Base-by-base conservation (phyloP, 495 filamentous ascomycete genomes). In the Glonium stellatum region DNA sequence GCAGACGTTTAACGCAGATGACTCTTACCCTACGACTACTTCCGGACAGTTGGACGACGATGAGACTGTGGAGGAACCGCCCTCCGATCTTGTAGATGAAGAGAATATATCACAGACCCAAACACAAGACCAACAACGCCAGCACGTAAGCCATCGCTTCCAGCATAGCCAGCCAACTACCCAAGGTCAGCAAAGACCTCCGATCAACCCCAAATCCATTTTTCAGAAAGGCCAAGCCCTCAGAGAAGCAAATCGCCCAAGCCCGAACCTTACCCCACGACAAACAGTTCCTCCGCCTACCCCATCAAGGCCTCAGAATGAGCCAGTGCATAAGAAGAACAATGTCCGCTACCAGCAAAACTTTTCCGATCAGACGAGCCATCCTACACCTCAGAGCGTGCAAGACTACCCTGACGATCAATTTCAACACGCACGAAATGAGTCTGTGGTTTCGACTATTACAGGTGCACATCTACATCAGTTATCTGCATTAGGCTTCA, bases 11-110 rank as follows among this genome's bases (percentile, higher is more conserved):
- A 54, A 56, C 34, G 53, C 19, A 18, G 56, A 34, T 34, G 36
- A 62, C 18, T 66, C 63, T 18, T 67, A 67, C 37, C 61, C 65
- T n/a, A 39, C 65, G 13, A 64, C 61, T 6, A 64, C 64, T 36
- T 67, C 53, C 1, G 48, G 48, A 25, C 12, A 15, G 19, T 23
- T 51, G 23, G 48, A 51, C 12, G 48, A 51, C 6, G 52, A 55
- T 23, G 34, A 42, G 10, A 31, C 23, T 35, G 23, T 36, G 15
- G 54, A 46, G 39, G 13, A 44, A 44, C 13, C 12, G 39, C 39
- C 12, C 39, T 18, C 39, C 13, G 39, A 44, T 44, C 13, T 11
- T 44, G 13, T 15, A 44, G 39, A 44, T 44, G 39, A 44, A 18
- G 39, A 44, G 39, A 13, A 44, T 44, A 18, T 13, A 44, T 15